Evolutionary conservation across 129 eudicot genomes (phyloP).

Genomic region (Tagetes patula): DNA sequence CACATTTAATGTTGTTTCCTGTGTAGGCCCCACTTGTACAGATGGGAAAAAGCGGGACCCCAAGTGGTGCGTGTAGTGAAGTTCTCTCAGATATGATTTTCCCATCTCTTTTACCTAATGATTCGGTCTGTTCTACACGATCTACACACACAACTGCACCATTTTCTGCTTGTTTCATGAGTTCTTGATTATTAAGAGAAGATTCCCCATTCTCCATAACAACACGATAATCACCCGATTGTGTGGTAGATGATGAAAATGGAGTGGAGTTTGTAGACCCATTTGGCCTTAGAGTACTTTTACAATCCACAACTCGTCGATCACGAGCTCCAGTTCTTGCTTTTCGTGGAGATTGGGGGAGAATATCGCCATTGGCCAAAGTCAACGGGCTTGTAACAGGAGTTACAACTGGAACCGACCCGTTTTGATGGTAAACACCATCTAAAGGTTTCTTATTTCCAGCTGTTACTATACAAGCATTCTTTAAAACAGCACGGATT

Average conservation of each 20-base stretch:
- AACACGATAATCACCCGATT: slow-evolving; percentile 35
- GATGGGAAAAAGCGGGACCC: slow-evolving; percentile 62
- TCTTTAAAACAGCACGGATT: slow-evolving; percentile 62
- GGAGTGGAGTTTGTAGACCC: slow-evolving; percentile 43
- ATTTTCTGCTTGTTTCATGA: slow-evolving; percentile 36
- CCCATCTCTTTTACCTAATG: slow-evolving; percentile 39
- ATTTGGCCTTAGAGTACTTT: slow-evolving; percentile 58
- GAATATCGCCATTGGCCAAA: slow-evolving; percentile 65
- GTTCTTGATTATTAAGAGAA: slow-evolving; percentile 52
- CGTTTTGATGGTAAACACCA: slow-evolving; percentile 51
- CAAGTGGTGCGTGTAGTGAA: slow-evolving; percentile 73
- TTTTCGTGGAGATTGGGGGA: slow-evolving; percentile 67
- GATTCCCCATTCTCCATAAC: slow-evolving; percentile 57
- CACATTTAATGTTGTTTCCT: slow-evolving; percentile 42
- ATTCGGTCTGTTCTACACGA: slow-evolving; percentile 43
- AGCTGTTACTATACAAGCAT: slow-evolving; percentile 56
- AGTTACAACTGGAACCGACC: slow-evolving; percentile 36
- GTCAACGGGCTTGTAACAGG: slow-evolving; percentile 43
- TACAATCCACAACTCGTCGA: slow-evolving; percentile 55
- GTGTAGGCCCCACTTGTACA: slow-evolving; percentile 56
- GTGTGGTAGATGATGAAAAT: slow-evolving; percentile 36
- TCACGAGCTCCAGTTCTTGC: slow-evolving; percentile 60
- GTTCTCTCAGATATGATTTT: slow-evolving; percentile 46
- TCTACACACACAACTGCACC: slow-evolving; percentile 45
- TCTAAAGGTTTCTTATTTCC: slow-evolving; percentile 41